Percentiles rank a stretch among this genome's conserved stretches.
Evolutionary conservation across 1,284 basidiomycete species (phyloP).

Genomic region (Sanguinoderma infundibulare): DNA sequence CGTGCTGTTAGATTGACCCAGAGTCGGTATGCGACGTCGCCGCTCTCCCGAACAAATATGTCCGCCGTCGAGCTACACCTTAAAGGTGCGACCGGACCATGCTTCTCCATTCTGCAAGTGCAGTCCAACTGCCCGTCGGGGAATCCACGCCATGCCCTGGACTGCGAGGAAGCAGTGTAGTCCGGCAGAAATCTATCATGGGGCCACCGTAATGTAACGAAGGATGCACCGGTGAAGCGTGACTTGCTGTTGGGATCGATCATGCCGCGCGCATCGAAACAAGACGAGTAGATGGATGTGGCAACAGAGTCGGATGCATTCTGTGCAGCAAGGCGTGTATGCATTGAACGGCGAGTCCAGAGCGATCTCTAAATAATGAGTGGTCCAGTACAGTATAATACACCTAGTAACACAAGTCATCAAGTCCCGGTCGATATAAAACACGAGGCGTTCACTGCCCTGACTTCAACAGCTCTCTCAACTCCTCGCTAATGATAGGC

Average conservation of each 20-base stretch:
- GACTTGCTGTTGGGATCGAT: background rate
- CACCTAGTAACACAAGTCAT: constrained; percentile 22
- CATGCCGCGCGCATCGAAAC: background rate
- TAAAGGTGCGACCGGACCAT: constrained; percentile 3
- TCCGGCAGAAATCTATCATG: no score
- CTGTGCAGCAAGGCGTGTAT: background rate
- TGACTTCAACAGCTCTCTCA: constrained; percentile 22
- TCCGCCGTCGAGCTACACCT: constrained; percentile 1
- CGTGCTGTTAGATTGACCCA: constrained; percentile 9
- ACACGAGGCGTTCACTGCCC: constrained; percentile 18
- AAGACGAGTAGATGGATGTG: no score
- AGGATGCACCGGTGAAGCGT: background rate
- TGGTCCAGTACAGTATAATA: constrained; percentile 11
- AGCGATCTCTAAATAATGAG: constrained; percentile 4
- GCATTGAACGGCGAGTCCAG: constrained; percentile 1
- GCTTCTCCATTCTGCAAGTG: constrained; percentile 2
- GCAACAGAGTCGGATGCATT: background rate
- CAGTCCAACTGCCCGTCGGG: background rate
- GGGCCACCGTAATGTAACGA: no score
- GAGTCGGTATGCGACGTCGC: constrained; percentile 8
- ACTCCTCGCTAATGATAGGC: constrained; percentile 19
- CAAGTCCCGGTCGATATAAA: constrained; percentile 7
- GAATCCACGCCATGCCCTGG: background rate
- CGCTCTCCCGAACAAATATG: constrained; percentile 8
- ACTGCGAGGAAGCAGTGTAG: background rate